A percentile compares a stretch with the other conserved stretches of the same genome.
phyloP scores from a whole-genome alignment of 2,329 filamentous ascomycete genomes.

The Monilinia fructicola region DNA sequence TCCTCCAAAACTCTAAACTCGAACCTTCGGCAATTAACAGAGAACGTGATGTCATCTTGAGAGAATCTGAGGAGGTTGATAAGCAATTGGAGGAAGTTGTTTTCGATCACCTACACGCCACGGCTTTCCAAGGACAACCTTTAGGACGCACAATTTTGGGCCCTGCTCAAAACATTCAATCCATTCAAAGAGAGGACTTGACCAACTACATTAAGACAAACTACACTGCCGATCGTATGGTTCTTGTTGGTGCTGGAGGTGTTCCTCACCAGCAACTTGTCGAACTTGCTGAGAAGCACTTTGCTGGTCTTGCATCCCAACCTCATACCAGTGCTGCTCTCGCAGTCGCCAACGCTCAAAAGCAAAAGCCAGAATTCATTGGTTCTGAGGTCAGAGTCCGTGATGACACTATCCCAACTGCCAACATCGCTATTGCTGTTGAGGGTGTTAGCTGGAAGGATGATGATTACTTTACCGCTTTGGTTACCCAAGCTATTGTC shows the following conservation, averaged over 20 bases:
- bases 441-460: constrained; percentile 99
- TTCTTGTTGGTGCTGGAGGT: constrained; percentile 92
- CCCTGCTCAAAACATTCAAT: constrained; percentile 96
- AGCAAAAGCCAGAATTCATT: constrained; percentile 90
- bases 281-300: constrained; percentile 95
- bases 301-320: constrained; percentile 73
- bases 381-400: constrained; percentile 94
- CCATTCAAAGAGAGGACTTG: constrained; percentile 89
- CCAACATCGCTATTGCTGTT: constrained; percentile 96
- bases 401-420: constrained; percentile 92
- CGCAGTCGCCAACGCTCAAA: constrained; percentile 66
- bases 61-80: constrained; percentile 99
- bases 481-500: constrained; percentile 97
- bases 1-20: constrained; percentile 98
- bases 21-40: constrained; percentile 90
- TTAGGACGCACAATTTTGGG: constrained; percentile 97
- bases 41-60: constrained; percentile 96
- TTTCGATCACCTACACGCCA: constrained; percentile 98
- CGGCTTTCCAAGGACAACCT: constrained; percentile 93
- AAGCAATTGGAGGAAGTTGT: constrained; percentile 99
- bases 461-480: constrained; percentile 96
- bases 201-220: constrained; percentile 98
- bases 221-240: constrained; percentile 99
- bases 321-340: constrained; percentile 71
- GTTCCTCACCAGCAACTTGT: constrained; percentile 93